Conservation (phyloP, 129 eudicot genomes). For the Logfia minima region DNA sequence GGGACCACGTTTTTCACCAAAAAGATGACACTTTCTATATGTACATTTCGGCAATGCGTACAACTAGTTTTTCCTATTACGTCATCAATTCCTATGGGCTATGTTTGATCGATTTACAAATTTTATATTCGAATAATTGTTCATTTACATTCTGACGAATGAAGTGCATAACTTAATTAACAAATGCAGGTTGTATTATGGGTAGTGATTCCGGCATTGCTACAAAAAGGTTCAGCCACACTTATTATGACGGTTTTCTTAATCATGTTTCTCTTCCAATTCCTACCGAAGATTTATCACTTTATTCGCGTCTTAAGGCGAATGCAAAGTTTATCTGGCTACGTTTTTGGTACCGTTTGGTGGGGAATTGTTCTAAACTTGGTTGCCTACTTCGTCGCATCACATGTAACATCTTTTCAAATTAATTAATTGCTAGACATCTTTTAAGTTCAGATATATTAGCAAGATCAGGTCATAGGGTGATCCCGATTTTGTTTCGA, state of each 20-base stretch:
- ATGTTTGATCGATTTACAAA: neutral
- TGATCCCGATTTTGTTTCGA: neutral
- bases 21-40: neutral
- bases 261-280: conserved; percentile 67
- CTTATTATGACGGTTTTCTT: conserved; percentile 62
- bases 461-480: neutral
- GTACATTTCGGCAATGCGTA: neutral
- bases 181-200: conserved; percentile 35
- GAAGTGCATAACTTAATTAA: neutral
- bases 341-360: conserved; percentile 82
- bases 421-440: neutral
- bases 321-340: conserved; percentile 80
- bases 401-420: conserved; percentile 54
- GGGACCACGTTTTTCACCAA: conserved; percentile 18
- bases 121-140: no score
- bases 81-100: neutral
- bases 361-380: conserved; percentile 90
- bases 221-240: conserved; percentile 55
- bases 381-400: conserved; percentile 81
- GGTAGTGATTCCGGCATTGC: conserved; percentile 61
- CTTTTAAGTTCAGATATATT: neutral
- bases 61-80: neutral
- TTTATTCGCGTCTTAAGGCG: conserved; percentile 65
- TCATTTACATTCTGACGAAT: neutral
- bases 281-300: conserved; percentile 80